Evolutionary conservation across 148 eudicot species (phyloP), one percentile per base, ranked within the genome.

Genomic region (Limonium bicolor): DNA sequence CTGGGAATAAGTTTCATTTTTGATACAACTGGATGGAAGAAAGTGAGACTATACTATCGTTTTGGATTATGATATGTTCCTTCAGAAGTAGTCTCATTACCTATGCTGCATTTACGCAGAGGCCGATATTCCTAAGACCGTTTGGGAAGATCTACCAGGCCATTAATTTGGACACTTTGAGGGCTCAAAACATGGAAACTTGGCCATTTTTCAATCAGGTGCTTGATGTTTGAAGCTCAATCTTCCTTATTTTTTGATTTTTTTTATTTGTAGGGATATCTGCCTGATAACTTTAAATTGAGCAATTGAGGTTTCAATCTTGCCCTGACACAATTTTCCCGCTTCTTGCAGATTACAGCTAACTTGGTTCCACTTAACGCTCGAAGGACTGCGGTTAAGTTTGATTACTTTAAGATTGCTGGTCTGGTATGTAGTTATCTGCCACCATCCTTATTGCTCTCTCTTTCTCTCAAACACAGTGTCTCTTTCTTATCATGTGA

Each of bases 201-300:
- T 59, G 68, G 63, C 95, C 95, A 2, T 80, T 77, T 63, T 85
- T 80, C 58, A 85, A 85, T 60, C 95, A 85, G 90, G 95, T 77
- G 56, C n/a, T 18, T 5, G 21, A 1, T n/a, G n/a, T n/a, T n/a
- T n/a, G n/a, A n/a, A n/a, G n/a, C n/a, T n/a, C n/a, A n/a, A n/a
- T n/a, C n/a, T n/a, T n/a, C n/a, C n/a, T n/a, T n/a, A n/a, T n/a
- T n/a, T n/a, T n/a, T n/a, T n/a, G n/a, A n/a, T n/a, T n/a, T n/a
- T n/a, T n/a, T n/a, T n/a, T n/a, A n/a, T n/a, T n/a, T n/a, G n/a
- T n/a, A n/a, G n/a, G n/a, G n/a, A n/a, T n/a, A n/a, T n/a, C n/a
- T n/a, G n/a, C n/a, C n/a, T n/a, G n/a, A n/a, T n/a, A n/a, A n/a
- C n/a, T n/a, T n/a, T n/a, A n/a, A n/a, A n/a, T n/a, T n/a, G n/a